phyloP scores from a whole-genome alignment of 257 asterid species.

The Cinchona pubescens region DNA sequence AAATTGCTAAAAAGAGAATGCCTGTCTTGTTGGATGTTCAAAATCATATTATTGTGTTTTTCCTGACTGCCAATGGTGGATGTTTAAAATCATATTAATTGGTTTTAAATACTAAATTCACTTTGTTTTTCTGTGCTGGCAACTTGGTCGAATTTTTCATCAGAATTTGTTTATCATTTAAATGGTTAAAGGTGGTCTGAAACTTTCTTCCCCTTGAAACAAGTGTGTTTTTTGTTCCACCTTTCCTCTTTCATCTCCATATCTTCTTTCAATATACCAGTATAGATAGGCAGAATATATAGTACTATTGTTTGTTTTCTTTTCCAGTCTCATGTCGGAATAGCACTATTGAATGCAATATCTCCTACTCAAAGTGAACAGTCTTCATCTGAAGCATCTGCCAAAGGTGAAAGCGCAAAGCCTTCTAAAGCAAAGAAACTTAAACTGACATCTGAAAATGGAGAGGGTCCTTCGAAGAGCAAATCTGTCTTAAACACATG shows the following conservation, averaged over 20 bases:
- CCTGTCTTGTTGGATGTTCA: too few relatives aligned
- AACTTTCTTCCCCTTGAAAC: background rate
- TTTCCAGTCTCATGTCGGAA: slow-evolving; percentile 85
- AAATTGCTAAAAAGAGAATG: too few relatives aligned
- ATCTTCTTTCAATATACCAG: background rate
- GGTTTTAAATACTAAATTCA: too few relatives aligned
- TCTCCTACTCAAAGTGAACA: slow-evolving; percentile 56
- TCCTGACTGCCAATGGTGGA: background rate
- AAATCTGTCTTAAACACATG: slow-evolving; percentile 41
- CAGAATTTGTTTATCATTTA: background rate
- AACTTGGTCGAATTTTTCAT: background rate
- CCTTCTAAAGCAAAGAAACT: slow-evolving; percentile 57
- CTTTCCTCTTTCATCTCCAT: background rate
- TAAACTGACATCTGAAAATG: slow-evolving; percentile 43
- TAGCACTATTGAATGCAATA: slow-evolving; percentile 87
- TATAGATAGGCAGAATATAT: background rate
- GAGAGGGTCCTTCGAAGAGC: slow-evolving; percentile 47
- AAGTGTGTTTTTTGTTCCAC: background rate
- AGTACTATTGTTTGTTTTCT: slow-evolving; percentile 13
- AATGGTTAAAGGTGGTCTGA: background rate
- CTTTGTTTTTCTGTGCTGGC: background rate
- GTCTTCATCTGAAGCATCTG: slow-evolving; percentile 54
- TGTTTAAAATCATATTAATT: background rate
- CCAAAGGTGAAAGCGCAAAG: slow-evolving; percentile 55
- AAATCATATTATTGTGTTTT: too few relatives aligned